Conservation (phyloP, 1,139 yeast species). For the Trichomonascaceae sp. region DNA sequence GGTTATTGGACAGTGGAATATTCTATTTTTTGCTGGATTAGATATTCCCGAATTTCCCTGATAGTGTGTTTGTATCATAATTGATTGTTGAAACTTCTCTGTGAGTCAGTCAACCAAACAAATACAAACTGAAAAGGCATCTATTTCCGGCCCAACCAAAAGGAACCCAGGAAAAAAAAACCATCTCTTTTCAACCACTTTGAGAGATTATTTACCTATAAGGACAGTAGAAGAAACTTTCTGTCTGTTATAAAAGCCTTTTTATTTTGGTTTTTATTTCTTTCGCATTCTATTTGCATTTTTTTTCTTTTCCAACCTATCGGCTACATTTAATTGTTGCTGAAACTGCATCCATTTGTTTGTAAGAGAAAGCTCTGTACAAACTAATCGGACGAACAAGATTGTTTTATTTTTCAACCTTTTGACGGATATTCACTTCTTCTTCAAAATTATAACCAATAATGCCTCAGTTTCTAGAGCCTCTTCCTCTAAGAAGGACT, state of each 20-base stretch:
- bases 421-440: not conserved
- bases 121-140: not conserved
- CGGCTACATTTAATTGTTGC: not conserved
- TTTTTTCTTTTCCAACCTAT: not conserved
- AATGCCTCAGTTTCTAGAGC: constrained; percentile 11
- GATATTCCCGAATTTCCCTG: not conserved
- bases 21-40: not conserved
- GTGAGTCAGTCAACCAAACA: not conserved
- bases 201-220: not conserved
- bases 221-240: not conserved
- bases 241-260: not conserved
- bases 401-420: not conserved
- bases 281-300: not conserved
- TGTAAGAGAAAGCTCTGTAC: not conserved
- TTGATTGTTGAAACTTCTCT: not conserved
- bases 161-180: not conserved
- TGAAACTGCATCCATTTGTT: not conserved
- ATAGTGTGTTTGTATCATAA: not conserved
- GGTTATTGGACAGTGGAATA: not conserved
- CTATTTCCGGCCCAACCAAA: not conserved
- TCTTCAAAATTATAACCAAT: not conserved
- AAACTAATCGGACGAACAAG: not conserved
- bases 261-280: not conserved
- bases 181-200: too few species aligned
- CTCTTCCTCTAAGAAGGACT: constrained; percentile 12